Conservation (phyloP, 441 rosid genomes). For the Euphorbia schlechtendalii region DNA sequence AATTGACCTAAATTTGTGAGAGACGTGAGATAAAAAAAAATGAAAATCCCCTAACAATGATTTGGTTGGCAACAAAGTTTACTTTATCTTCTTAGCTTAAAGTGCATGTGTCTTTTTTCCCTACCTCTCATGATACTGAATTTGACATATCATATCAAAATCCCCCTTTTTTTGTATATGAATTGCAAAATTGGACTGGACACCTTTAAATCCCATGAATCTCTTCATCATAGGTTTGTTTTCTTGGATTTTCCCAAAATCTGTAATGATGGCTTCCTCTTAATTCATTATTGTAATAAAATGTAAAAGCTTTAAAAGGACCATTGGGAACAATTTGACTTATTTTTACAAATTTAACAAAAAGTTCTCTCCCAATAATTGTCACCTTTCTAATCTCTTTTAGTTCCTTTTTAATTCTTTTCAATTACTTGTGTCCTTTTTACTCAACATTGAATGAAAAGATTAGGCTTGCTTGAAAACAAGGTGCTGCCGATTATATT, state of each 20-base stretch:
- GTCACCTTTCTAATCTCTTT: neutral
- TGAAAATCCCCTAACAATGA: no score
- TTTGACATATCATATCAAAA: conserved; percentile 36
- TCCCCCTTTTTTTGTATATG: conserved; percentile 19
- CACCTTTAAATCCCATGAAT: conserved; percentile 34
- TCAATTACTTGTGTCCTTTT: neutral
- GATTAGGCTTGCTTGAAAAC: neutral
- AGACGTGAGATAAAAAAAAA: no score
- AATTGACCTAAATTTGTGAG: no score
- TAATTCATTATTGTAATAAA: neutral
- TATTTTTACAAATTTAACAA: no score
- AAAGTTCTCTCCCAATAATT: neutral
- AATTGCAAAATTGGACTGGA: conserved; percentile 25
- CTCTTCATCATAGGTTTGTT: conserved; percentile 17
- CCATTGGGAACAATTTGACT: neutral
- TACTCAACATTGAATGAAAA: neutral
- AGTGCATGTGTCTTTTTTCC: conserved; percentile 13
- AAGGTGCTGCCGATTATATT: no score
- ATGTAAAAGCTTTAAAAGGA: conserved; percentile 1
- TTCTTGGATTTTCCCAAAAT: conserved; percentile 16
- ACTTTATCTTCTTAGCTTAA: conserved; percentile 24
- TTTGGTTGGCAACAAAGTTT: neutral
- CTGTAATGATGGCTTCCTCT: conserved; percentile 11
- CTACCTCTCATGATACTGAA: conserved; percentile 12
- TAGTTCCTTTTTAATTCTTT: neutral